Percentiles rank a stretch among this genome's conserved stretches.
phyloP scores from a whole-genome alignment of 306 rosid genomes.

The Alnus glutinosa region DNA sequence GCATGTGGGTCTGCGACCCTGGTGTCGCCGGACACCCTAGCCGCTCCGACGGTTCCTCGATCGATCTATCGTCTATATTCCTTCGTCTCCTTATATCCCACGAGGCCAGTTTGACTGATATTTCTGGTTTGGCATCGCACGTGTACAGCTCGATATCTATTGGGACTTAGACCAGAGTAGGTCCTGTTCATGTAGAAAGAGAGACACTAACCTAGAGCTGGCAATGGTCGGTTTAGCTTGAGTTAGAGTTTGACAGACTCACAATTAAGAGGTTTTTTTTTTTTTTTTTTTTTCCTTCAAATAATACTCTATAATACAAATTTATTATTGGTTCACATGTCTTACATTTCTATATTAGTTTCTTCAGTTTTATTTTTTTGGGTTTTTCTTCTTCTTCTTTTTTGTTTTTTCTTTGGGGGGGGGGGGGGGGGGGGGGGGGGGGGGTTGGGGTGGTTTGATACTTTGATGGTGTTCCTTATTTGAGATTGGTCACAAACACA shows the following conservation, averaged over 20 bases:
- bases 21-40: conserved; percentile 55
- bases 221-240: neutral
- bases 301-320: too few relatives aligned
- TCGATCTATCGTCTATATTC: neutral
- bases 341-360: too few relatives aligned
- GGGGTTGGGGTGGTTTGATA: too few relatives aligned
- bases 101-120: conserved; percentile 14
- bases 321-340: too few relatives aligned
- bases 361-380: too few relatives aligned
- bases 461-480: too few relatives aligned
- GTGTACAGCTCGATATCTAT: conserved; percentile 57
- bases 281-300: neutral
- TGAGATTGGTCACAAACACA: too few relatives aligned
- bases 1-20: conserved; percentile 57
- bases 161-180: conserved; percentile 1
- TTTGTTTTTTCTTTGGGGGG: too few relatives aligned
- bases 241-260: neutral
- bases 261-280: neutral
- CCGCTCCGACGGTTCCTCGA: conserved; percentile 42
- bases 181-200: neutral
- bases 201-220: neutral
- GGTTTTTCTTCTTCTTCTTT: too few relatives aligned
- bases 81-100: conserved; percentile 35
- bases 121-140: conserved; percentile 37
- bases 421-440: too few relatives aligned